Conservation (phyloP, 1,139 yeast genomes). For the Debaryomyces nepalensis region DNA sequence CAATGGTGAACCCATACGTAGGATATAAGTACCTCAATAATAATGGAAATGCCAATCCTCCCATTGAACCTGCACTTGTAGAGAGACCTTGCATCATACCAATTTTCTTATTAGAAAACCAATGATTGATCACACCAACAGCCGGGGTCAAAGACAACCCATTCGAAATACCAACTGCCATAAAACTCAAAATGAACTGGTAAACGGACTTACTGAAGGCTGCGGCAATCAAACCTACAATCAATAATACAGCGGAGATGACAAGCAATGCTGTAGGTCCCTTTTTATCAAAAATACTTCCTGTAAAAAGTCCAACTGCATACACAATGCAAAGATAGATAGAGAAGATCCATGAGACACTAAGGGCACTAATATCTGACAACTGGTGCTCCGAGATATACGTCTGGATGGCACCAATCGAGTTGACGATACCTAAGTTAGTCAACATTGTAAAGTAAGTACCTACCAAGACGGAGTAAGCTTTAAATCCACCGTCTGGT, state of each 20-base stretch:
- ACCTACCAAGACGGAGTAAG: constrained; percentile 67
- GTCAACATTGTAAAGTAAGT: constrained; percentile 62
- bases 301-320: constrained; percentile 56
- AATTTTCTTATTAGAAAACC: constrained; percentile 47
- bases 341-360: constrained; percentile 71
- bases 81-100: constrained; percentile 62
- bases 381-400: constrained; percentile 61
- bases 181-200: constrained; percentile 59
- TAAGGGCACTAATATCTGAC: constrained; percentile 42
- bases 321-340: constrained; percentile 62
- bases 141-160: constrained; percentile 62
- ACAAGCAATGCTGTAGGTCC: constrained; percentile 52
- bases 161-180: constrained; percentile 58
- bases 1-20: constrained; percentile 64
- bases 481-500: constrained; percentile 68
- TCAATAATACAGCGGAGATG: constrained; percentile 45
- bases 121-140: constrained; percentile 40
- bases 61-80: constrained; percentile 66
- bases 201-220: constrained; percentile 53
- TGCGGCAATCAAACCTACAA: constrained; percentile 55
- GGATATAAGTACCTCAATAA: constrained; percentile 57
- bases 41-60: constrained; percentile 65
- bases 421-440: constrained; percentile 62
- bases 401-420: constrained; percentile 69
- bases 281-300: constrained; percentile 50